These are phyloP conservation scores for Penicillium riverlandense DNA, from an alignment of 495 filamentous ascomycete species.

Conservation along the genomic window DNA sequence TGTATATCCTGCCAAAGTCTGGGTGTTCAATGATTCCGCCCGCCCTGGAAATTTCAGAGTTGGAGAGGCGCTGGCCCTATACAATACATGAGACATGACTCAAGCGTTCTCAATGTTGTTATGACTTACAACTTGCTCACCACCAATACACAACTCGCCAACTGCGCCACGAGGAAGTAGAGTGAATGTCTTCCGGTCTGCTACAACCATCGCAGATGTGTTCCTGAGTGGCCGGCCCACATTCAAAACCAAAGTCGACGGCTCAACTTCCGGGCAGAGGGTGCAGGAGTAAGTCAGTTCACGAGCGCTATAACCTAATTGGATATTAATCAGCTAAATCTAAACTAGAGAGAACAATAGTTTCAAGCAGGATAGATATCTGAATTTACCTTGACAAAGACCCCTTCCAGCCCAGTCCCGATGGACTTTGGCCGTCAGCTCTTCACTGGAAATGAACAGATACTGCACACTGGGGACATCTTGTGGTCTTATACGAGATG, in stretches of 20 bases:
- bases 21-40: constrained; percentile 60
- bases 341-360: too few relatives aligned
- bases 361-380: not conserved
- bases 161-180: constrained; percentile 58
- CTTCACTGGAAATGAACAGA: constrained; percentile 65
- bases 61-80: constrained; percentile 4
- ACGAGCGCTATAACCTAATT: constrained; percentile 57
- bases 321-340: not conserved
- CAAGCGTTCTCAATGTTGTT: not conserved
- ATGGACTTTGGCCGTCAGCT: constrained; percentile 58
- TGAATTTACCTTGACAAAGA: constrained; percentile 53
- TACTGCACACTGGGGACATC: constrained; percentile 60
- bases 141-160: constrained; percentile 80
- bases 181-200: constrained; percentile 24
- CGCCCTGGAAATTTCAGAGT: constrained; percentile 44
- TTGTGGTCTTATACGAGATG: constrained; percentile 53
- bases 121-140: constrained; percentile 56
- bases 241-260: constrained; percentile 42
- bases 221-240: constrained; percentile 62
- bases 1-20: constrained; percentile 58
- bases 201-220: constrained; percentile 63
- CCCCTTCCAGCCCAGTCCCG: constrained; percentile 56
- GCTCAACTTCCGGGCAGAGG: constrained; percentile 39
- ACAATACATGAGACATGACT: not conserved
- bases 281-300: constrained; percentile 74